Base-by-base conservation (phyloP, 805 yeast genomes). In the Ogataea nitratoaversa region DNA sequence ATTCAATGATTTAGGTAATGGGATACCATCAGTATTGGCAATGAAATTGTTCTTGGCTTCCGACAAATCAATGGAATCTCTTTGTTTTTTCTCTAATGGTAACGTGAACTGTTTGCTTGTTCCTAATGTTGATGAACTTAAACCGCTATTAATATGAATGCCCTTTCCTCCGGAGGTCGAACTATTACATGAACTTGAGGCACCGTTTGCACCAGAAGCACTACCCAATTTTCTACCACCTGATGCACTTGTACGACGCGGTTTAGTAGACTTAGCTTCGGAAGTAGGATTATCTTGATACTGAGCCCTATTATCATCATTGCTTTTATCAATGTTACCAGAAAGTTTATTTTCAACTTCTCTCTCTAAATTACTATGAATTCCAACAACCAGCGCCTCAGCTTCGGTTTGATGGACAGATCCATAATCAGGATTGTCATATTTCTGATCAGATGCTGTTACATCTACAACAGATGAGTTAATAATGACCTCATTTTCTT, bases 331-430 rank as follows among this genome's bases (percentile, higher is more conserved):
- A 27, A 6, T n/a, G 22, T 22, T n/a, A n/a, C n/a, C n/a, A n/a
- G n/a, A n/a, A n/a, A n/a, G n/a, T n/a, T n/a, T 33, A 32, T 23
- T 43, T 23, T 24, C 32, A 18, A 36, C 23, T 24, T 43, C 43
- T 37, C 62, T 44, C 32, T 49, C 42, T 5, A 57, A 44, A 37
- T 60, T 60, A 7, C 52, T 53, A 25, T 48, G 46, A 57, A 54
- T 13, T 67, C 78, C 65, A 8, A 55, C 52, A 20, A 60, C 57
- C 30, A 56, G 52, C n/a, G 65, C 65, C 2, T 66, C 70, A 12
- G 70, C 70, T 49, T 74, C 79, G n/a, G 73, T 62, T 8, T 59
- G 42, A 47, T 66, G 72, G 14, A 74, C 65, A 2, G 70, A 63
- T 9, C 58, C 60, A 30, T 54, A 56, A 17, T 47, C 42, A 3